Conservation (phyloP, 2,329 filamentous ascomycete genomes). For the Cadophora malorum region DNA sequence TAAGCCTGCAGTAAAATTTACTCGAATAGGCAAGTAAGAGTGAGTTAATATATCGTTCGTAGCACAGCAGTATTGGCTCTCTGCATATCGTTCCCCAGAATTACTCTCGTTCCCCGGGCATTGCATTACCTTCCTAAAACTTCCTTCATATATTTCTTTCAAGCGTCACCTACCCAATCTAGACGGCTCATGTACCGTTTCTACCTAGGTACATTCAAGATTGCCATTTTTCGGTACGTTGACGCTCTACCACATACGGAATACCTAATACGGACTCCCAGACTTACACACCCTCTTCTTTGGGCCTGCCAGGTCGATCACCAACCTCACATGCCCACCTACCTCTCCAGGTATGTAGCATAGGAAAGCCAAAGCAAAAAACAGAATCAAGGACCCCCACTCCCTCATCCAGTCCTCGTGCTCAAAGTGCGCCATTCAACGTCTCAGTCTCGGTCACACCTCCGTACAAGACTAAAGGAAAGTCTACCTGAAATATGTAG, state of each 20-base stretch:
- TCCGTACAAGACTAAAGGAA: conserved; percentile 4
- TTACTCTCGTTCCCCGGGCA: neutral
- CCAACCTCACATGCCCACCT: neutral
- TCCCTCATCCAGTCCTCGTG: neutral
- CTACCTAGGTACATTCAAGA: neutral
- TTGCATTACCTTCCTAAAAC: neutral
- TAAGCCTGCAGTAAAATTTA: no score
- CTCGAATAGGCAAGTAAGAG: neutral
- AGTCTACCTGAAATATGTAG: no score
- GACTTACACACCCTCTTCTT: neutral
- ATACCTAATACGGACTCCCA: neutral
- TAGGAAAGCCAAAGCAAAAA: neutral
- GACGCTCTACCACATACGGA: neutral
- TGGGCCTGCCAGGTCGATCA: neutral
- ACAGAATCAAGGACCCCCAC: neutral
- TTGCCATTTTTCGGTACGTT: neutral
- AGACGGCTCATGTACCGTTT: neutral
- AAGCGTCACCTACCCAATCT: conserved; percentile 3
- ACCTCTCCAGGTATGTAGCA: neutral
- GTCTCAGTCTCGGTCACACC: neutral
- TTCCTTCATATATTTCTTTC: neutral
- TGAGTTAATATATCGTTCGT: neutral
- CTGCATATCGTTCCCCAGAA: neutral
- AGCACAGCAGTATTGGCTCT: neutral
- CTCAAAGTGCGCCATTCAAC: neutral